These are phyloP conservation scores for Lepidium sativum DNA, from an alignment of 345 rosid genomes.

Conservation along the genomic window DNA sequence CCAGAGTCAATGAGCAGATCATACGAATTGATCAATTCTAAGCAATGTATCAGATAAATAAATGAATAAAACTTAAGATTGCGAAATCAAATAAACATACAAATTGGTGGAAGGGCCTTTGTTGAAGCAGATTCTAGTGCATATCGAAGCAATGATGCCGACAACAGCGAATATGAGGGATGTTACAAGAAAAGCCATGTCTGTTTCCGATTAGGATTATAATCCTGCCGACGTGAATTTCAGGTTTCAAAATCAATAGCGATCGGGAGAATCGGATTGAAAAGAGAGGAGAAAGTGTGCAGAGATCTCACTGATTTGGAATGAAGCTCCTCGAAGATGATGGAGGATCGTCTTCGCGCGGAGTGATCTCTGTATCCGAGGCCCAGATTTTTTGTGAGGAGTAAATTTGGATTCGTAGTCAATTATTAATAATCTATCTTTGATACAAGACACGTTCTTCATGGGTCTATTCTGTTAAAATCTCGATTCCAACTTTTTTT, in stretches of 20 bases:
- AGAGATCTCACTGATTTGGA: slow-evolving; percentile 8
- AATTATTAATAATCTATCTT: not conserved
- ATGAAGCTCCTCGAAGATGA: slow-evolving; percentile 1
- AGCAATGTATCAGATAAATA: not conserved
- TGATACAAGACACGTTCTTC: not conserved
- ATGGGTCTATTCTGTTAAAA: not conserved
- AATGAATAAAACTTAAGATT: not conserved
- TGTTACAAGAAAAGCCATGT: slow-evolving; percentile 83
- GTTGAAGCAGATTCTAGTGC: slow-evolving; percentile 89
- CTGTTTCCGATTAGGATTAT: slow-evolving; percentile 17
- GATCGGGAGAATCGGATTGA: not conserved
- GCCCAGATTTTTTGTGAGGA: slow-evolving; percentile 11
- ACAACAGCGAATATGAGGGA: slow-evolving; percentile 67
- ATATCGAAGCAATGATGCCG: slow-evolving; percentile 70
- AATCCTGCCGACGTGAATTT: not conserved
- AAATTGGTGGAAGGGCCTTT: slow-evolving; percentile 83
- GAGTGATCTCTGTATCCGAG: not conserved
- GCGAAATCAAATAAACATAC: slow-evolving; percentile 34
- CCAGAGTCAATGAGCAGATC: not conserved
- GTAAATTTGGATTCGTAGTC: not conserved
- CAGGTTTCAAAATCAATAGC: not conserved
- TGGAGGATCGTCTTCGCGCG: slow-evolving; percentile 2
- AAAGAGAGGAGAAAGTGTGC: not conserved
- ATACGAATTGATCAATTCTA: not conserved
- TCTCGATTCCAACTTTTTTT: not conserved